A percentile compares a stretch with the other conserved stretches of the same genome.
Evolutionary conservation across 306 rosid species (phyloP).

Genomic region (Fragaria nilgerrensis): DNA sequence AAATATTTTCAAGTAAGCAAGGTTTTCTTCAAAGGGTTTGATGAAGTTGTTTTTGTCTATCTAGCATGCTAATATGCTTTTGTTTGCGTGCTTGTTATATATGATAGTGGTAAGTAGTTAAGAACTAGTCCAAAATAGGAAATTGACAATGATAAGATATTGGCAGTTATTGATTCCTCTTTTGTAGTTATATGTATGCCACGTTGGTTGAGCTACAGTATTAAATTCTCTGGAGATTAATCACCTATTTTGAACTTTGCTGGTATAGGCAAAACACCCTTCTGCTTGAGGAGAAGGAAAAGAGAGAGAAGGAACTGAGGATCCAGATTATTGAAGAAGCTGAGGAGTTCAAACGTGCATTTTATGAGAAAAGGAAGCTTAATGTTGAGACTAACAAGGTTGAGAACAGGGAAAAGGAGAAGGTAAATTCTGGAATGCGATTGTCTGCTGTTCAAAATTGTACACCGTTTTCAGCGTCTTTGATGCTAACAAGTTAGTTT

Average conservation of each 20-base stretch:
- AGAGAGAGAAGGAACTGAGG: conserved; percentile 85
- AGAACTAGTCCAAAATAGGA: not conserved
- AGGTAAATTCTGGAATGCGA: conserved; percentile 45
- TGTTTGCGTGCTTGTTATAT: not conserved
- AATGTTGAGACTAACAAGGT: conserved; percentile 84
- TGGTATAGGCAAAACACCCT: conserved; percentile 80
- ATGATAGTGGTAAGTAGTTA: not conserved
- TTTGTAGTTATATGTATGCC: not conserved
- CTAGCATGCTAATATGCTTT: not conserved
- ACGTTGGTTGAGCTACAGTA: not conserved
- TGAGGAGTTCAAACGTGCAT: conserved; percentile 71
- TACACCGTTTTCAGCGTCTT: not conserved
- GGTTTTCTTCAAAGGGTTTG: not conserved
- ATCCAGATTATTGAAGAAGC: conserved; percentile 91
- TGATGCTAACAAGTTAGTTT: conserved; percentile 9
- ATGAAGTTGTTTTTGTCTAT: not conserved
- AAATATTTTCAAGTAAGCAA: not conserved
- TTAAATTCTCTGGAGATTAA: not conserved
- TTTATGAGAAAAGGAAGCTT: conserved; percentile 93
- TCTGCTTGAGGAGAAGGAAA: conserved; percentile 89
- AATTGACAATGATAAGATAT: not conserved
- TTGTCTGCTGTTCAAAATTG: not conserved
- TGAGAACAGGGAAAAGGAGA: conserved; percentile 90
- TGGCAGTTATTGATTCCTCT: not conserved
- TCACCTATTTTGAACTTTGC: conserved; percentile 20